Evolutionary conservation across 192 early-diverging fungal species (phyloP).

Genomic region (Geranomyces variabilis): DNA sequence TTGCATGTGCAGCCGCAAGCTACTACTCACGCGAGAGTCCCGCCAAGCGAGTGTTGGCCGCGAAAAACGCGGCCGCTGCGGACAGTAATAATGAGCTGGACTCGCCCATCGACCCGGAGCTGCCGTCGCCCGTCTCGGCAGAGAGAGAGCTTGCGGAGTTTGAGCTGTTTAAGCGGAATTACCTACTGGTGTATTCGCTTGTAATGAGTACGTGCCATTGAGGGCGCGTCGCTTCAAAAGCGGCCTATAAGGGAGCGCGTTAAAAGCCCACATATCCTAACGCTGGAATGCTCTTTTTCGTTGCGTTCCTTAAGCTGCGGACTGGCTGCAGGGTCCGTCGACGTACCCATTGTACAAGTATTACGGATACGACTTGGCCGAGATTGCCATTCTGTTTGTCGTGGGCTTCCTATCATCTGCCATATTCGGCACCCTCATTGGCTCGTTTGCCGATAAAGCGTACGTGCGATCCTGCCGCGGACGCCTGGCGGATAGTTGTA

Average conservation of each 20-base stretch:
- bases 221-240: neutral
- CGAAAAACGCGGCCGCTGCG: neutral
- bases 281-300: too few species aligned
- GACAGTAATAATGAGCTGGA: neutral
- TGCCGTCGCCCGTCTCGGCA: conserved; percentile 14
- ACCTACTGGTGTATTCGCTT: conserved; percentile 54
- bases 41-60: neutral
- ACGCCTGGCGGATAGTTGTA: too few species aligned
- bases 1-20: conserved; percentile 12
- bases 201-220: conserved; percentile 59
- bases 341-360: conserved; percentile 67
- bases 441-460: conserved; percentile 71
- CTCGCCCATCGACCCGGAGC: neutral
- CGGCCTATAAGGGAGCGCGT: too few species aligned
- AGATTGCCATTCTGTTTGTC: conserved; percentile 72
- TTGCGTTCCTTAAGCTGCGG: conserved; percentile 22
- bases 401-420: conserved; percentile 73
- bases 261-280: too few species aligned
- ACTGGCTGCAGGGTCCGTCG: conserved; percentile 58
- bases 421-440: conserved; percentile 71
- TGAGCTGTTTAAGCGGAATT: conserved; percentile 54
- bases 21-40: conserved; percentile 21
- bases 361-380: conserved; percentile 57
- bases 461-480: conserved; percentile 39
- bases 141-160: conserved; percentile 23